phyloP scores from a whole-genome alignment of 345 rosid genomes.

The Psidium guajava region DNA sequence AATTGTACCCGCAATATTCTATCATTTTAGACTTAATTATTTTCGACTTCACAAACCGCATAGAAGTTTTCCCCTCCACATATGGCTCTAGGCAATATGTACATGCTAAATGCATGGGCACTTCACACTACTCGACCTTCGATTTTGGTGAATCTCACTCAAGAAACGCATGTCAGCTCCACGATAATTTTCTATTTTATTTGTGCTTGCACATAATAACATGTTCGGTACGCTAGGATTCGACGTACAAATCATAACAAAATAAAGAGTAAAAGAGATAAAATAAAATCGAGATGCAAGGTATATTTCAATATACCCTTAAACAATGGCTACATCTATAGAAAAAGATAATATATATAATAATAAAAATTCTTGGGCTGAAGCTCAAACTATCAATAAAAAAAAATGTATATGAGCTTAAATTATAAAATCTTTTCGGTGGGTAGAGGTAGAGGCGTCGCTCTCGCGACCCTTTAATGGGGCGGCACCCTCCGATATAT shows the following conservation, averaged over 20 bases:
- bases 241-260: too few species aligned
- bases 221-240: neutral
- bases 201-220: neutral
- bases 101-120: neutral
- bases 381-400: too few species aligned
- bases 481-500: too few species aligned
- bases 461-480: too few species aligned
- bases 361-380: too few species aligned
- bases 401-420: too few species aligned
- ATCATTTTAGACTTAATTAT: neutral
- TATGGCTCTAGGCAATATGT: neutral
- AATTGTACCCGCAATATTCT: neutral
- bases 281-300: too few species aligned
- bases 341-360: too few species aligned
- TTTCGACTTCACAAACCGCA: neutral
- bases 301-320: too few species aligned
- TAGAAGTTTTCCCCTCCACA: neutral
- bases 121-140: neutral
- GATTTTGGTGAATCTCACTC: neutral
- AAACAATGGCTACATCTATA: accelerated
- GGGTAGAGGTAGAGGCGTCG: too few species aligned
- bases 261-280: too few species aligned
- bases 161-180: neutral
- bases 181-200: neutral
- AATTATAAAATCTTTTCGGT: too few species aligned